Evolutionary conservation across 2,329 filamentous ascomycete genomes (phyloP).

Genomic region (Trichoderma aggressivum): DNA sequence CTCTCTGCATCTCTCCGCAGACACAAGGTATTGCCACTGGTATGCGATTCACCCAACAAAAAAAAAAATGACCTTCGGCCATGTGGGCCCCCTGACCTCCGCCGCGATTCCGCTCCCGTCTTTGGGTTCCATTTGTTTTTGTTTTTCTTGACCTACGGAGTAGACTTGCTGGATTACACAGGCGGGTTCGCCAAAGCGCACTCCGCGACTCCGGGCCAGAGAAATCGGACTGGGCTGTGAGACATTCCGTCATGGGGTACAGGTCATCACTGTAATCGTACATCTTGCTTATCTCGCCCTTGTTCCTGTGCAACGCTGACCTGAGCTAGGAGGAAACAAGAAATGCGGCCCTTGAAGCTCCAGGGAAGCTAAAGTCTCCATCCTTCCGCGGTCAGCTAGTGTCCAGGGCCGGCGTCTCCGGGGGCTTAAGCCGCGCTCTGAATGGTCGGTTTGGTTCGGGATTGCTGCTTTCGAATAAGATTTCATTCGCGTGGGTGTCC

Average conservation of each 20-base stretch:
- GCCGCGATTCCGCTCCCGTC: not conserved
- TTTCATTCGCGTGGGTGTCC: not conserved
- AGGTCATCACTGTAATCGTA: not conserved
- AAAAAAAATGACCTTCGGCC: not conserved
- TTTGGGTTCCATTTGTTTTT: not conserved
- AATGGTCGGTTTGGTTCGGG: not conserved
- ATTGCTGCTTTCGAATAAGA: not conserved
- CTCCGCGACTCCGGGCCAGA: not conserved
- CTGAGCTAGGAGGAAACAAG: not conserved
- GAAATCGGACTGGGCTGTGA: not conserved
- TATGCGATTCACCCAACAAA: constrained; percentile 6
- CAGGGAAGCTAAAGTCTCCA: not conserved
- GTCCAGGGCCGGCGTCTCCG: not conserved
- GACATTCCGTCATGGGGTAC: not conserved
- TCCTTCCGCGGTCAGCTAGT: not conserved
- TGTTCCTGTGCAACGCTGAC: not conserved
- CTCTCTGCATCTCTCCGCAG: not conserved
- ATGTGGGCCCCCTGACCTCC: not conserved
- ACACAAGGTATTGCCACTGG: not conserved
- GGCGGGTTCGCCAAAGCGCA: not conserved
- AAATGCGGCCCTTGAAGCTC: not conserved
- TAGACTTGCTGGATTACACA: not conserved
- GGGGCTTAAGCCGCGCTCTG: not conserved
- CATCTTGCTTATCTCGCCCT: not conserved
- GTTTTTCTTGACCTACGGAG: not conserved